Evolutionary conservation across 306 rosid genomes (phyloP).

Genomic region (Adenanthera pavonina): DNA sequence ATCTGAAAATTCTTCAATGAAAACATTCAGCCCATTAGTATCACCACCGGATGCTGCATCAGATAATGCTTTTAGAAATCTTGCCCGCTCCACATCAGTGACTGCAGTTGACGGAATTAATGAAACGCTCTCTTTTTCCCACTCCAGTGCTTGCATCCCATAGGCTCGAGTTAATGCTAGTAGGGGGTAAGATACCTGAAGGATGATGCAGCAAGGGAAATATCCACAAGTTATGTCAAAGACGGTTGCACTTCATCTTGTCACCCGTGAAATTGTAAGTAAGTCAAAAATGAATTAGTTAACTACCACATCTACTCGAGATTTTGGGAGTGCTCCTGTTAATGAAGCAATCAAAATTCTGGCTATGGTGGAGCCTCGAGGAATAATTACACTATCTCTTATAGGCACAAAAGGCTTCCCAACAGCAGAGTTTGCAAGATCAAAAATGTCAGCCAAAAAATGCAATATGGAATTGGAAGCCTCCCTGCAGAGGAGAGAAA

Average conservation of each 20-base stretch:
- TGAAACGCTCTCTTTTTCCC: constrained; percentile 80
- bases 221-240: constrained; percentile 22
- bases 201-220: constrained; percentile 31
- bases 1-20: constrained; percentile 84
- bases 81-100: constrained; percentile 79
- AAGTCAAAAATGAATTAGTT: constrained; percentile 7
- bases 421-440: constrained; percentile 65
- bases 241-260: background rate
- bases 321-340: constrained; percentile 93
- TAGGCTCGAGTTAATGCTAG: constrained; percentile 77
- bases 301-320: constrained; percentile 88
- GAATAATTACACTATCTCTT: constrained; percentile 74
- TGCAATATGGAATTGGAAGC: constrained; percentile 97
- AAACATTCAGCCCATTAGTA: constrained; percentile 58
- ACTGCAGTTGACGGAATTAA: constrained; percentile 88
- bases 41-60: constrained; percentile 85
- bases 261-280: background rate
- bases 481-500: constrained; percentile 67
- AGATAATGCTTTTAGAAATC: constrained; percentile 80
- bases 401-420: constrained; percentile 74
- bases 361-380: constrained; percentile 75
- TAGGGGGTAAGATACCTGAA: constrained; percentile 84
- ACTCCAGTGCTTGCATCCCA: constrained; percentile 71
- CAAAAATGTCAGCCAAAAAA: constrained; percentile 88
- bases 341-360: constrained; percentile 90